phyloP scores from a whole-genome alignment of 331 rosid species.

The Malus hybrid region DNA sequence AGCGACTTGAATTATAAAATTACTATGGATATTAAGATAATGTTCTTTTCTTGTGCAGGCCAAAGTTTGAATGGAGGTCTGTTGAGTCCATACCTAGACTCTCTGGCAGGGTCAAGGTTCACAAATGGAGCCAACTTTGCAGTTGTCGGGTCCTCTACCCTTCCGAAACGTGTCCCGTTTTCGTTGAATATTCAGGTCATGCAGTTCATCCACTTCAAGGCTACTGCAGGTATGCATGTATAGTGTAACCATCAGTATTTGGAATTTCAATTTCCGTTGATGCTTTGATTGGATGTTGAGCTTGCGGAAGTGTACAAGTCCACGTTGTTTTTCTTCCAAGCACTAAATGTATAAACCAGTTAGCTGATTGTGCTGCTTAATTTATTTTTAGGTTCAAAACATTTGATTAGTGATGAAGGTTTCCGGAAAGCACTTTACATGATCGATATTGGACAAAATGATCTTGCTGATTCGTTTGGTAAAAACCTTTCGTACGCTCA shows the following conservation, averaged over 20 bases:
- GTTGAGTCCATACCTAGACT: constrained; percentile 67
- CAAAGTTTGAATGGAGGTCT: constrained; percentile 57
- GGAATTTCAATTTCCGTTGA: background rate
- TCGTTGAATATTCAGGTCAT: constrained; percentile 73
- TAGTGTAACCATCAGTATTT: background rate
- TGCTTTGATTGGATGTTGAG: background rate
- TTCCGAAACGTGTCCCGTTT: constrained; percentile 77
- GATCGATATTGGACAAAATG: constrained; percentile 95
- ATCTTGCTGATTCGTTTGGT: constrained; percentile 64
- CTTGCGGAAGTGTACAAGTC: background rate
- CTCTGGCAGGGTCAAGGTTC: constrained; percentile 59
- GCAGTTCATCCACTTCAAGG: constrained; percentile 72
- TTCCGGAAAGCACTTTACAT: constrained; percentile 73
- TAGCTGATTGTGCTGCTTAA: constrained; percentile 6
- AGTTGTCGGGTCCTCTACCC: constrained; percentile 75
- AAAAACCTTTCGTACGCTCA: constrained; percentile 45
- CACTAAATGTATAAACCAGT: background rate
- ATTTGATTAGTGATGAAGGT: constrained; percentile 41
- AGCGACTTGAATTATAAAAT: too few species aligned
- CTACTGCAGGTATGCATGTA: constrained; percentile 40
- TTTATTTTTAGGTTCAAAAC: constrained; percentile 34
- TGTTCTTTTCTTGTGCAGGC: constrained; percentile 45
- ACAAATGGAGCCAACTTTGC: constrained; percentile 92
- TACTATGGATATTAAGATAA: background rate
- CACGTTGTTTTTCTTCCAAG: background rate